Evolutionary conservation across 768 basidiomycete genomes (phyloP).

Genomic region (Ramaria sp.): DNA sequence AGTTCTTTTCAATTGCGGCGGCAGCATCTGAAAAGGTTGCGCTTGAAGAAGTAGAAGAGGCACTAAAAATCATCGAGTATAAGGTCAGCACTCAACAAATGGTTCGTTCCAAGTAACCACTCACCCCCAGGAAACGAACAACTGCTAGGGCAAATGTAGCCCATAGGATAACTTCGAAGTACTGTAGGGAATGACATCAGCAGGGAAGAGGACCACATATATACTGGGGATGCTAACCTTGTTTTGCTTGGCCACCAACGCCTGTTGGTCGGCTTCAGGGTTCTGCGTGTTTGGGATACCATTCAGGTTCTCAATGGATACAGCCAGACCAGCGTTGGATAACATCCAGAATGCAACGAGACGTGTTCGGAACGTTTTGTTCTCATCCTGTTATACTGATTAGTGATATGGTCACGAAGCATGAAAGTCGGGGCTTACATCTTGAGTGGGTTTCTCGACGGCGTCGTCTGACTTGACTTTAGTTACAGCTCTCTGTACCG

Average conservation of each 20-base stretch:
- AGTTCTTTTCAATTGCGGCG: slow-evolving; percentile 44
- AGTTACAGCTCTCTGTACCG: slow-evolving; percentile 77
- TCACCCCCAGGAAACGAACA: slow-evolving; percentile 67
- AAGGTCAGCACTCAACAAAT: neutral
- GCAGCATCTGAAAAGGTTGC: slow-evolving; percentile 76
- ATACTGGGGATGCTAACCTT: neutral
- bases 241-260: slow-evolving; percentile 20
- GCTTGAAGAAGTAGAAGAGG: slow-evolving; percentile 71
- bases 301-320: slow-evolving; percentile 69
- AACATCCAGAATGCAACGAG: slow-evolving; percentile 79
- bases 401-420: neutral
- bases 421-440: slow-evolving; percentile 22
- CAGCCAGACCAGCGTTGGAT: slow-evolving; percentile 54
- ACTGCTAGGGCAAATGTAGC: slow-evolving; percentile 65
- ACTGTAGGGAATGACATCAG: slow-evolving; percentile 32
- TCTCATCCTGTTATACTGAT: slow-evolving; percentile 40
- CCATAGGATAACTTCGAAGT: slow-evolving; percentile 72
- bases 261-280: slow-evolving; percentile 28
- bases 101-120: slow-evolving; percentile 19
- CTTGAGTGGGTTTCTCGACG: slow-evolving; percentile 70
- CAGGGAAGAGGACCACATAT: slow-evolving; percentile 7
- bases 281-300: slow-evolving; percentile 38
- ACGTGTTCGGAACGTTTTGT: slow-evolving; percentile 88
- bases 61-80: slow-evolving; percentile 43
- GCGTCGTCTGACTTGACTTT: slow-evolving; percentile 58